phyloP scores from a whole-genome alignment of 2,329 filamentous ascomycete species.

The Colletotrichum lindemuthianum region DNA sequence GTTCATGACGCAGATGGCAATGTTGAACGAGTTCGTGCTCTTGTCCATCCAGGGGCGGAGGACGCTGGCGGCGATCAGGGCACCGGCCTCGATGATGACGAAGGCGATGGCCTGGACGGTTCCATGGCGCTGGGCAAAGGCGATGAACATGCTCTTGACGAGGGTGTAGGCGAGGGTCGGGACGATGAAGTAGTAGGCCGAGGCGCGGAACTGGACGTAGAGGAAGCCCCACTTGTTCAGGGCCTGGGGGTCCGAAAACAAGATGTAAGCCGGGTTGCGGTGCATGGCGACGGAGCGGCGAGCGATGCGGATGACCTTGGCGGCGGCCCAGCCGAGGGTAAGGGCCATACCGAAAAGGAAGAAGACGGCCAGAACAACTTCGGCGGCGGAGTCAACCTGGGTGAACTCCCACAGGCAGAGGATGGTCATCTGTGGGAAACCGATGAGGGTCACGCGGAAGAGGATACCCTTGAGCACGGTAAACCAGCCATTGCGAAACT shows the following conservation, averaged over 20 bases:
- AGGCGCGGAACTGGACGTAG: constrained; percentile 95
- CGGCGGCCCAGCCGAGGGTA: constrained; percentile 85
- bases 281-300: constrained; percentile 90
- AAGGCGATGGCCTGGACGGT: constrained; percentile 83
- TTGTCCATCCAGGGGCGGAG: constrained; percentile 98
- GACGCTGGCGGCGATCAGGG: constrained; percentile 81
- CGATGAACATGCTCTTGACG: constrained; percentile 91
- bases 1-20: constrained; percentile 88
- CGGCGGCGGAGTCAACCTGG: constrained; percentile 82
- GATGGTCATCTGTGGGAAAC: constrained; percentile 90
- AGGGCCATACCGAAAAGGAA: constrained; percentile 84
- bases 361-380: constrained; percentile 87
- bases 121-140: constrained; percentile 76
- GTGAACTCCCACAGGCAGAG: constrained; percentile 96
- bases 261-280: constrained; percentile 95
- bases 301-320: constrained; percentile 89
- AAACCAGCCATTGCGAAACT: constrained; percentile 95
- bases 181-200: constrained; percentile 94
- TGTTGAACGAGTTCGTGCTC: constrained; percentile 97
- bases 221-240: constrained; percentile 99
- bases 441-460: constrained; percentile 89
- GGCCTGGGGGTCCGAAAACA: constrained; percentile 93
- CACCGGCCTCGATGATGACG: constrained; percentile 82
- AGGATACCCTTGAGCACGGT: constrained; percentile 93
- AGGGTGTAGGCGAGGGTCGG: constrained; percentile 81